Percentiles rank a stretch among this genome's conserved stretches.
Evolutionary conservation across 768 basidiomycete genomes (phyloP).

Genomic region (Tylopilus sp.): DNA sequence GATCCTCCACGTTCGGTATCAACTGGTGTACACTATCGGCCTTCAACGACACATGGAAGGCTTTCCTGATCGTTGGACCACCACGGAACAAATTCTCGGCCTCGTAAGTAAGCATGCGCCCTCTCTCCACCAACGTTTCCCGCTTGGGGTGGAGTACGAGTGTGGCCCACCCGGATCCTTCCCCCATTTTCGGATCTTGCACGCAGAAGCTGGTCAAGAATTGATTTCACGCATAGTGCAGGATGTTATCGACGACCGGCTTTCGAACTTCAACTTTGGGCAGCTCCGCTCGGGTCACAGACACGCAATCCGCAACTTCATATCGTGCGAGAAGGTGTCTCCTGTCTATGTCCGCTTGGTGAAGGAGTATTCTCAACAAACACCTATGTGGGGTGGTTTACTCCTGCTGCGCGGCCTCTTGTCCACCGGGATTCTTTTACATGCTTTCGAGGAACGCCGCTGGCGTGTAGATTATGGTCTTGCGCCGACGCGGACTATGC

Average conservation of each 20-base stretch:
- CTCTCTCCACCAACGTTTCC: slow-evolving; percentile 4
- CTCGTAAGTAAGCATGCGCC: slow-evolving; percentile 16
- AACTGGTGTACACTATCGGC: slow-evolving; percentile 17
- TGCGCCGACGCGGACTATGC: slow-evolving; percentile 37
- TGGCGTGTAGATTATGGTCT: slow-evolving; percentile 56
- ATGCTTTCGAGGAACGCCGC: slow-evolving; percentile 36
- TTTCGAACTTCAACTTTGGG: slow-evolving; percentile 18
- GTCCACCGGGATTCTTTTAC: slow-evolving; percentile 38
- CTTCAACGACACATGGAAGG: slow-evolving; percentile 16
- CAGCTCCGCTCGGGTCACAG: background rate
- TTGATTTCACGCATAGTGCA: slow-evolving; percentile 12
- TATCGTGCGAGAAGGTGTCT: slow-evolving; percentile 13
- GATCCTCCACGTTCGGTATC: slow-evolving; percentile 3
- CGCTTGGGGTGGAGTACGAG: slow-evolving; percentile 17
- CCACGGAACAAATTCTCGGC: background rate
- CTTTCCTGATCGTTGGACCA: background rate
- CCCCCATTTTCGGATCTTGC: slow-evolving; percentile 22
- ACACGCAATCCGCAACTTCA: slow-evolving; percentile 19
- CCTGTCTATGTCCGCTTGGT: background rate
- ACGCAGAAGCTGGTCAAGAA: slow-evolving; percentile 7
- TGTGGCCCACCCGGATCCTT: slow-evolving; percentile 14
- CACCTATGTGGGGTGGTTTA: slow-evolving; percentile 17
- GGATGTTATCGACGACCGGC: slow-evolving; percentile 10
- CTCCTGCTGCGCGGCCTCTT: slow-evolving; percentile 37
- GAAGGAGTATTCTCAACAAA: background rate